Evolutionary conservation across 1,284 basidiomycete species (phyloP).

Genomic region (Trametes sp.): DNA sequence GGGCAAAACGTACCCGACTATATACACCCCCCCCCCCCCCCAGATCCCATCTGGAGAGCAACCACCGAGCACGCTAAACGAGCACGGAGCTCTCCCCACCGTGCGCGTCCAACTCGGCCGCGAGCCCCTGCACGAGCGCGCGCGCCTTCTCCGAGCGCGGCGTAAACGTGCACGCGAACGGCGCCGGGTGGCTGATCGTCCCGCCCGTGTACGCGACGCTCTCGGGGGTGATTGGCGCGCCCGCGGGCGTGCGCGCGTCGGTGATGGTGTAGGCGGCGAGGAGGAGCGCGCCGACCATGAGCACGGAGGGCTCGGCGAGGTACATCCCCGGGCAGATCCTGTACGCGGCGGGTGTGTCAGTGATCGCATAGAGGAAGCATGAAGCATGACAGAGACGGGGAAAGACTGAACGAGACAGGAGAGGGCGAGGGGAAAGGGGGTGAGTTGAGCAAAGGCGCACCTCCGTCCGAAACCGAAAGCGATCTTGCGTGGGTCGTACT

Average conservation of each 20-base stretch:
- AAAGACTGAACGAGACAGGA: too few relatives aligned
- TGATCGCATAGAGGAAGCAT: too few relatives aligned
- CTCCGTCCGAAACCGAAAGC: conserved; percentile 42
- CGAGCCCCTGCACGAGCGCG: conserved; percentile 23
- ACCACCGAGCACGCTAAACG: too few relatives aligned
- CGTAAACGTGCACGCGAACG: conserved; percentile 42
- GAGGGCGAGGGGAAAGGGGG: too few relatives aligned
- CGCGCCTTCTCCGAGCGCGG: conserved; percentile 36
- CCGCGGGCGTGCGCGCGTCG: conserved; percentile 34
- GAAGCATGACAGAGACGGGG: too few relatives aligned
- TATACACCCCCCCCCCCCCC: too few relatives aligned
- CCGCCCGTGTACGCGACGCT: conserved; percentile 33
- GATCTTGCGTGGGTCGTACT: conserved; percentile 35
- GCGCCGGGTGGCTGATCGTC: conserved; percentile 39
- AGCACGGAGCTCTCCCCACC: too few relatives aligned
- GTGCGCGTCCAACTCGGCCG: background rate
- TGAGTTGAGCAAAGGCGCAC: conserved; percentile 16
- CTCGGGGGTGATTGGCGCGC: conserved; percentile 28
- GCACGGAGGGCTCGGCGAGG: conserved; percentile 43
- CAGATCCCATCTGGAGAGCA: too few relatives aligned
- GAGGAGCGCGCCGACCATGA: conserved; percentile 39
- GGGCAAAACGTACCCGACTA: too few relatives aligned
- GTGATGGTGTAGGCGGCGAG: conserved; percentile 43
- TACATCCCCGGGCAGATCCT: conserved; percentile 38
- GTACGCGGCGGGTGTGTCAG: background rate